Percentiles rank a stretch among this genome's conserved stretches.
phyloP scores from a whole-genome alignment of 2,329 filamentous ascomycete genomes.

The Colletotrichum lini region DNA sequence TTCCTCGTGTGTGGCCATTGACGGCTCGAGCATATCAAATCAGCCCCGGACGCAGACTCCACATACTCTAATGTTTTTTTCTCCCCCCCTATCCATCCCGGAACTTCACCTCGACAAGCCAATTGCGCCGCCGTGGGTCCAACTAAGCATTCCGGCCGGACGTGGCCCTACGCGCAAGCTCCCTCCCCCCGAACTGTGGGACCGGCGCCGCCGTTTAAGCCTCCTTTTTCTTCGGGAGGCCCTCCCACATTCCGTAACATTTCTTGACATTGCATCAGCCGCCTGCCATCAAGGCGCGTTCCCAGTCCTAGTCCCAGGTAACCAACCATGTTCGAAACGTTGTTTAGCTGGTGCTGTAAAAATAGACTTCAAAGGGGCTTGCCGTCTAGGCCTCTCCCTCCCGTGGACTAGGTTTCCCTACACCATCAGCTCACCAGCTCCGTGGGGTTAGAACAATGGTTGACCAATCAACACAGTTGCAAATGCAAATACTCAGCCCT shows the following conservation, averaged over 20 bases:
- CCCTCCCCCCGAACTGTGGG: constrained; percentile 11
- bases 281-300: background rate
- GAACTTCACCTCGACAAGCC: background rate
- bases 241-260: constrained; percentile 35
- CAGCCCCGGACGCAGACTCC: constrained; percentile 19
- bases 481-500: background rate
- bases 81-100: background rate
- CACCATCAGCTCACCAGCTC: background rate
- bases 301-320: background rate
- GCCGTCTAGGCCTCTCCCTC: background rate
- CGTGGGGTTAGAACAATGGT: background rate
- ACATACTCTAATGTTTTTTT: constrained; percentile 20
- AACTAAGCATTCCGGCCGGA: background rate
- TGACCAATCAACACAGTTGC: background rate
- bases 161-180: constrained; percentile 33
- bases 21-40: constrained; percentile 24
- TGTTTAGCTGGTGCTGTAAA: constrained; percentile 20
- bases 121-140: background rate
- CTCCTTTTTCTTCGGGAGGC: constrained; percentile 30
- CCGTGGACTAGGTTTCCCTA: background rate
- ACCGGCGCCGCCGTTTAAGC: constrained; percentile 22
- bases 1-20: constrained; percentile 16
- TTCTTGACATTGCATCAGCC: background rate
- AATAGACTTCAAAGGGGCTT: constrained; percentile 10
- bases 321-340: background rate